Evolutionary conservation across 78 protist genomes (phyloP), one percentile per base, ranked within the genome.

Genomic region (Guillardia theta): DNA sequence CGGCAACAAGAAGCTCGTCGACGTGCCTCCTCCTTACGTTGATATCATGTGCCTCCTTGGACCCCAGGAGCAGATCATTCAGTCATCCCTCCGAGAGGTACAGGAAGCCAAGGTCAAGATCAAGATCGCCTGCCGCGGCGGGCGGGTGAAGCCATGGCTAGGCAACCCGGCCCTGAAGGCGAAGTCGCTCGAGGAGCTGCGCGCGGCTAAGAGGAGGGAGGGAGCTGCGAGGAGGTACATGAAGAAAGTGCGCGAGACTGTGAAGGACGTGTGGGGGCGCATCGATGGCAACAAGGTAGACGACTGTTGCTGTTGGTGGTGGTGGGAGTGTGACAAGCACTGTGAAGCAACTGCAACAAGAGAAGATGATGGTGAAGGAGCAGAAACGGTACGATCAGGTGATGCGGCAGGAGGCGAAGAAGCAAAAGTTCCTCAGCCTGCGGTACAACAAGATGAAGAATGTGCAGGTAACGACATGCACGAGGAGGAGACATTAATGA

Each of bases 81-180:
- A 58, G 70, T 24, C 70, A 6, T 58, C 21, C 70, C 39, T 27
- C 39, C 39, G 70, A 3, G 39, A 58, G 70, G 83, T 70, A 15
- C 0, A 9, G 83, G 4, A 3, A 0, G 83, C 83, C 83, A 70
- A 70, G 83, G 45, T 24, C 45, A 33, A 70, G 46, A 70, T 70
- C 83, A 70, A 70, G 41, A 24, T 33, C 33, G 83, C 83, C 10
- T 70, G 83, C 41, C 83, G 83, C 41, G 83, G 83, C 83, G 83
- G 83, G 36, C 83, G 83, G 10, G 83, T 70, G 45, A 70, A 70
- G 83, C 83, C 83, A 6, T 70, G 83, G 83, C 83, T 70, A 36
- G 45, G 41, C 9, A 70, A 70, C 41, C 83, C 83, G 15, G 41
- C 83, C 9, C 22, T 70, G 83, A 70, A 70, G 6, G 83, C 36